These are phyloP conservation scores for Phaeosphaeriaceae sp. DNA, from an alignment of 2,329 filamentous ascomycete genomes.

Conservation along the genomic window DNA sequence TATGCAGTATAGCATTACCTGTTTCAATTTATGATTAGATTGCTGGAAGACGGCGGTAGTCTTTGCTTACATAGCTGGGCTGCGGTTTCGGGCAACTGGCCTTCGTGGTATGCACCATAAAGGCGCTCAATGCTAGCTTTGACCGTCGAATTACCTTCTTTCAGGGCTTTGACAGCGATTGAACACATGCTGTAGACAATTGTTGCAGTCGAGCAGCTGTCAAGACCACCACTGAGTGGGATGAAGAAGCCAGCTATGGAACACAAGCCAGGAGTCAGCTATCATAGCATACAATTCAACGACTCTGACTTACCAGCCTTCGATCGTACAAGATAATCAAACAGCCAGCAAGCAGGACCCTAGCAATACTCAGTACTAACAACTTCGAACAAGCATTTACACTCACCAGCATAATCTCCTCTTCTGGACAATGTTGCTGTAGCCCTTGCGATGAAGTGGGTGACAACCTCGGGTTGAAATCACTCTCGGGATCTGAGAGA, in stretches of 20 bases:
- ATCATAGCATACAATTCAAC: background rate
- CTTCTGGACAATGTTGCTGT: constrained; percentile 57
- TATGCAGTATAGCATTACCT: background rate
- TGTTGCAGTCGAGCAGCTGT: constrained; percentile 58
- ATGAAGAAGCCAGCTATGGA: constrained; percentile 61
- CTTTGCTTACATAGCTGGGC: constrained; percentile 64
- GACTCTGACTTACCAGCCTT: constrained; percentile 51
- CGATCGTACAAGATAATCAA: constrained; percentile 66
- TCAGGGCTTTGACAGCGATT: constrained; percentile 61
- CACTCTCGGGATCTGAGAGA: constrained; percentile 51
- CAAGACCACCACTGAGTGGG: constrained; percentile 67
- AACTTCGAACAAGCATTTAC: too few relatives aligned
- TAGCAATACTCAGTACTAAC: too few relatives aligned
- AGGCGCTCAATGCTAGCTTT: constrained; percentile 62
- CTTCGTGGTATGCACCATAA: constrained; percentile 56
- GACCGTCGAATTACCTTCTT: constrained; percentile 61
- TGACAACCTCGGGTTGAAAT: constrained; percentile 54
- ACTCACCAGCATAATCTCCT: constrained; percentile 62
- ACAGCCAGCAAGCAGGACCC: constrained; percentile 70
- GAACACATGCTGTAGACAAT: constrained; percentile 53
- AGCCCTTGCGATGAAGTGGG: constrained; percentile 52
- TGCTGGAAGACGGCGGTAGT: constrained; percentile 56
- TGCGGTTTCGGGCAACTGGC: constrained; percentile 62
- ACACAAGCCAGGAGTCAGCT: background rate
- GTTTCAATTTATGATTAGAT: background rate